These are phyloP conservation scores for Lactarius akahatsu DNA, from an alignment of 768 basidiomycete genomes.

Conservation along the genomic window DNA sequence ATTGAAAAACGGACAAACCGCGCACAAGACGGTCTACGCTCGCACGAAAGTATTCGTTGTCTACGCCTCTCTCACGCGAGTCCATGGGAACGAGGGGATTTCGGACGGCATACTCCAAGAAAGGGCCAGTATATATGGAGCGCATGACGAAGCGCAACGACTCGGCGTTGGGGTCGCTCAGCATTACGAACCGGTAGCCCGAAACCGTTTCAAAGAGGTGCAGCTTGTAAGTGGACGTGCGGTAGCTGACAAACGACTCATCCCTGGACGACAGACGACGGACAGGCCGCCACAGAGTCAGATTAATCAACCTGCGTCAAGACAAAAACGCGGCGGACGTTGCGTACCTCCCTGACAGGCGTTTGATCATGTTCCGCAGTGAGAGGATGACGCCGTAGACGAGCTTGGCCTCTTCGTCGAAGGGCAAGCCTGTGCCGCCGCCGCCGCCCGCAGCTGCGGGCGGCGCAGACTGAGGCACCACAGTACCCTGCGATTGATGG, in stretches of 20 bases:
- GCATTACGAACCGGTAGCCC: slow-evolving; percentile 93
- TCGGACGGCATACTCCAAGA: slow-evolving; percentile 89
- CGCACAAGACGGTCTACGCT: slow-evolving; percentile 76
- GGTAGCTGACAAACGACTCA: slow-evolving; percentile 87
- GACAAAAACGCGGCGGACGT: background rate
- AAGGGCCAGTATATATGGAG: slow-evolving; percentile 92
- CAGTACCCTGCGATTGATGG: slow-evolving; percentile 20
- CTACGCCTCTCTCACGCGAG: slow-evolving; percentile 79
- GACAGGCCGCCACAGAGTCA: background rate
- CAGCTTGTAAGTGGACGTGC: slow-evolving; percentile 89
- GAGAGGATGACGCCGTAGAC: slow-evolving; percentile 95
- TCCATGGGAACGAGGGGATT: slow-evolving; percentile 88
- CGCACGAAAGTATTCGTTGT: slow-evolving; percentile 87
- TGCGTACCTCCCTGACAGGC: slow-evolving; percentile 78
- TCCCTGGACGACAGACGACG: slow-evolving; percentile 50
- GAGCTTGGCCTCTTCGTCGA: slow-evolving; percentile 96
- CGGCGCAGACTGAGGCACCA: slow-evolving; percentile 35
- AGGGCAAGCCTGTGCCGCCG: slow-evolving; percentile 60
- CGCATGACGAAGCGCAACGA: slow-evolving; percentile 77
- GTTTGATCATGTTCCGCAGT: slow-evolving; percentile 91
- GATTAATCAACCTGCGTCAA: background rate
- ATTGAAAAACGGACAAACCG: slow-evolving; percentile 50
- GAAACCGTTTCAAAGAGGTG: slow-evolving; percentile 91
- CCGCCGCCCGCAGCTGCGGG: slow-evolving; percentile 15
- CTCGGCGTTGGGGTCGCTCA: slow-evolving; percentile 83